These are phyloP conservation scores for Wallacemonas sp. DNA, from an alignment of 208 protist species.

Conservation along the genomic window DNA sequence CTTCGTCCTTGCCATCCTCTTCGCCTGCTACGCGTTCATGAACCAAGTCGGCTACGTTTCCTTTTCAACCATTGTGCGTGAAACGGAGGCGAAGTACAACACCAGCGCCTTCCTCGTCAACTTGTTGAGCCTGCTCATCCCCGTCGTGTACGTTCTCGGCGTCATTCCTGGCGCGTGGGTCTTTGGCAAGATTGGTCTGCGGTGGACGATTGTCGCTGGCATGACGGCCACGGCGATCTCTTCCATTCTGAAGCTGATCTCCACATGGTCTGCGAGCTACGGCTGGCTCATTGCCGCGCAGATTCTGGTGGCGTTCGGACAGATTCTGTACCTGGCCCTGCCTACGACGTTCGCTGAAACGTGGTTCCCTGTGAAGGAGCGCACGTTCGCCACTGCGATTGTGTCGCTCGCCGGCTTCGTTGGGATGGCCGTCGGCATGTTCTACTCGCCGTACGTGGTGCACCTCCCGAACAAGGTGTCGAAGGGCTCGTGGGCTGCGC, in stretches of 20 bases:
- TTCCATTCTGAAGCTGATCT: slow-evolving; percentile 41
- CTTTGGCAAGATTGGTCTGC: slow-evolving; percentile 49
- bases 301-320: slow-evolving; percentile 34
- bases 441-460: slow-evolving; percentile 54
- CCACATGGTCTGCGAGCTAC: slow-evolving; percentile 38
- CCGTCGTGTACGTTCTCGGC: slow-evolving; percentile 39
- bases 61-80: slow-evolving; percentile 42
- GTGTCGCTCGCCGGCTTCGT: slow-evolving; percentile 45
- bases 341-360: slow-evolving; percentile 44
- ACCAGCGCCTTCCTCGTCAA: slow-evolving; percentile 43
- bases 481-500: slow-evolving; percentile 22
- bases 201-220: slow-evolving; percentile 41
- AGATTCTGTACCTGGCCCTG: slow-evolving; percentile 45
- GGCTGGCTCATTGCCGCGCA: slow-evolving; percentile 41
- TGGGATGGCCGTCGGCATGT: slow-evolving; percentile 67
- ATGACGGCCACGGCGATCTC: slow-evolving; percentile 29
- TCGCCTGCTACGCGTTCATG: slow-evolving; percentile 40
- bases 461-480: slow-evolving; percentile 29
- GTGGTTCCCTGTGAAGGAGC: slow-evolving; percentile 54
- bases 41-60: slow-evolving; percentile 57
- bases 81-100: slow-evolving; percentile 35
- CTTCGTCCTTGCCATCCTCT: slow-evolving; percentile 34
- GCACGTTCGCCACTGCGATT: slow-evolving; percentile 48
- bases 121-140: slow-evolving; percentile 39
- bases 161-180: slow-evolving; percentile 41